Evolutionary conservation across 208 protist genomes (phyloP), one percentile per base, ranked within the genome.

Genomic region (Porcisia deanei): DNA sequence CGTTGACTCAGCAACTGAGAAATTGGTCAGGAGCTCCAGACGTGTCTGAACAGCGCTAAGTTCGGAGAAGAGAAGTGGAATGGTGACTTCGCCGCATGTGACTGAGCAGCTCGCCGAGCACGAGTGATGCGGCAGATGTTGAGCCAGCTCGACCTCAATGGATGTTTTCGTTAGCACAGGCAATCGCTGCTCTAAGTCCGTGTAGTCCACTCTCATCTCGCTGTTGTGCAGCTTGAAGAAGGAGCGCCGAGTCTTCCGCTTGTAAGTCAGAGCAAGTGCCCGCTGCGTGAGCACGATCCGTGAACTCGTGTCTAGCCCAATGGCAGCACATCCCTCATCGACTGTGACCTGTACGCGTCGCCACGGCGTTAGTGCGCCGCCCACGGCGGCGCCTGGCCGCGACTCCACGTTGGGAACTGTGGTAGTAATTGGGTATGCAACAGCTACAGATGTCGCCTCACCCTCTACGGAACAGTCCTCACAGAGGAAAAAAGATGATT

Each of bases 101-200:
- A 87, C 65, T 12, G 76, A 79, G 63, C 75, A 83, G 41, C 69
- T 79, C 47, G 76, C 77, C 9, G 54, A 76, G 72, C 77, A 81
- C 34, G 77, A 61, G 61, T 66, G 77, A 9, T 73, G 71, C 47
- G 71, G 77, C 55, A 76, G 65, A 72, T 76, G 58, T 54, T 76
- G 30, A 3, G 77, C 49, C 57, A 81, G 37, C 55, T 83, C 79
- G 22, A 68, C 74, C 37, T 83, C 79, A 22, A 70, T 10, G 41
- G 71, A 71, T 14, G 75, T 75, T 71, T 79, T 78, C 3, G 79
- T 43, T 18, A 77, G 71, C 39, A 83, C 73, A 16, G 74, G 74
- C 54, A 83, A 34, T 3, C 77, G 77, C 65, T 81, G 71, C 16
- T 64, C 65, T 41, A 55, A 53, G 34, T 77, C 77, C 14, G 55